Conservation (phyloP, 805 yeast species). For the Saccharomycopsis capsularis region DNA sequence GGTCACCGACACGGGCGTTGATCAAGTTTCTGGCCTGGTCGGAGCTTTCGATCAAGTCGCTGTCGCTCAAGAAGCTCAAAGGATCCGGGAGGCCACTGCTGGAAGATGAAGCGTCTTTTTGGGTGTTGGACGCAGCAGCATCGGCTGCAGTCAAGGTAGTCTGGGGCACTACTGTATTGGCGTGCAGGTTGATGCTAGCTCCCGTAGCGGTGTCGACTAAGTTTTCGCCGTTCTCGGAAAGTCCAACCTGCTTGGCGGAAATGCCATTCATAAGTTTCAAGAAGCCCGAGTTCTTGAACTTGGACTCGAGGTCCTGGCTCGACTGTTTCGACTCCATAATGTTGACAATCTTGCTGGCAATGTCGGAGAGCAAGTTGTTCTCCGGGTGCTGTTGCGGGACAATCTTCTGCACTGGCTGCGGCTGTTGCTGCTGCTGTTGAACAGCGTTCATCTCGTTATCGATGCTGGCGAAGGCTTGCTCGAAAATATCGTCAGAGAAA, state of each 20-base stretch:
- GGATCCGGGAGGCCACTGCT: constrained; percentile 14
- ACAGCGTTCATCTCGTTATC: constrained; percentile 24
- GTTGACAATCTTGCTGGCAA: constrained; percentile 32
- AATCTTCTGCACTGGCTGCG: not conserved
- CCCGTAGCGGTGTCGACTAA: constrained; percentile 32
- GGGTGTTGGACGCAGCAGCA: not conserved
- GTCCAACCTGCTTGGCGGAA: constrained; percentile 34
- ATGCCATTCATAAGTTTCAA: constrained; percentile 37
- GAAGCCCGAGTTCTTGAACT: constrained; percentile 36
- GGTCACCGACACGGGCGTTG: constrained; percentile 8
- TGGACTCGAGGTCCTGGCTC: constrained; percentile 27
- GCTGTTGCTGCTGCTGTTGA: not conserved
- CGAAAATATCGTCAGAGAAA: constrained; percentile 22
- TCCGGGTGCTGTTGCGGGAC: not conserved
- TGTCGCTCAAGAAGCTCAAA: constrained; percentile 6
- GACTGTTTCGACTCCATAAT: constrained; percentile 32
- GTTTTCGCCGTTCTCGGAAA: constrained; percentile 31
- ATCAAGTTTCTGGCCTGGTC: constrained; percentile 16
- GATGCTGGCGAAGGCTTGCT: constrained; percentile 27
- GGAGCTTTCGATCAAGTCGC: constrained; percentile 3
- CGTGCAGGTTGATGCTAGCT: constrained; percentile 28
- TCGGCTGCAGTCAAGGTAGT: not conserved
- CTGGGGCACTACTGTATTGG: not conserved
- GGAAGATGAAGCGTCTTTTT: not conserved
- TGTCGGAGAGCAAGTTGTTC: constrained; percentile 34